Evolutionary conservation across 768 basidiomycete species (phyloP), one percentile per base, ranked within the genome.

Genomic region (Boletus barrowsii): DNA sequence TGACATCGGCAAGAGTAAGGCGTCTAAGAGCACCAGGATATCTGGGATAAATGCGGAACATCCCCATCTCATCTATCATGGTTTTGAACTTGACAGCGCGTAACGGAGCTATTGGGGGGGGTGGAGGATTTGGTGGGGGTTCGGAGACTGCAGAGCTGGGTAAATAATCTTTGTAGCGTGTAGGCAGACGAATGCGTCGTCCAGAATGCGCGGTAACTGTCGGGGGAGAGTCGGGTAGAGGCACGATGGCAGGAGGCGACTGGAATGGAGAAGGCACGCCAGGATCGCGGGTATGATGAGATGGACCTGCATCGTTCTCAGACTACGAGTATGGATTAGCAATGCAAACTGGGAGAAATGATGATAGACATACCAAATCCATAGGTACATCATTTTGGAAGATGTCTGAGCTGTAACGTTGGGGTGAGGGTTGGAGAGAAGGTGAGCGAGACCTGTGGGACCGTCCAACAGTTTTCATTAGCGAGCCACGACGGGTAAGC

Each of bases 1-100:
- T 10, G 4, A 30, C n/a, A 2, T 3, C 17, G 0, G 7, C 1
- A 11, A n/a, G 17, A 7, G 0, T n/a, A 18, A 10, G 3, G 8
- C 5, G 1, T 18, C 32, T 18, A 11, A 10, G 1, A 7, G 18
- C 4, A 10, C 17, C 42, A 26, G 26, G 24, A 29, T 43, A 29
- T 10, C 42, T 43, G 3, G 42, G 26, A 17, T 43, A 43, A 3
- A 43, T 2, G 14, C 8, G 24, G 26, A 20, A 43, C 42, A 43
- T 17, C 2, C 26, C 42, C 22, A 43, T 26, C 14, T 29, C 42
- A 43, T 26, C 26, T 4, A 4, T 14, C 6, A 24, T 43, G 22
- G 24, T 43, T 17, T 43, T 43, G 42, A 43, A 43, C 26, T 29
- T 29, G n/a, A 17, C 10, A 18, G 8, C 10, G 10, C 7, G 15